phyloP scores from a whole-genome alignment of 768 basidiomycete species.

The Lactarius psammicola region DNA sequence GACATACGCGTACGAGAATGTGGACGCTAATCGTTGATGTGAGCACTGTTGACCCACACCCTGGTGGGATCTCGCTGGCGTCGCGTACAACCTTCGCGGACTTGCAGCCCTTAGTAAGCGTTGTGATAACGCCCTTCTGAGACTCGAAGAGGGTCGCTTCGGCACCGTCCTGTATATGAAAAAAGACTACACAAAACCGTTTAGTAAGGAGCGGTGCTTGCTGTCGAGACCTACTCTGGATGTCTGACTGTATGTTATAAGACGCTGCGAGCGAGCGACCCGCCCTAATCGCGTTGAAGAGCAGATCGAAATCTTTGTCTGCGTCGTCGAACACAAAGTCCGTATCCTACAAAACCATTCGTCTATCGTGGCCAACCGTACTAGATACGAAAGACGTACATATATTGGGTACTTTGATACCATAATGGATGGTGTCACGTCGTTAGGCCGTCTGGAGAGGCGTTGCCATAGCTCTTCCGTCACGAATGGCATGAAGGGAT shows the following conservation, averaged over 20 bases:
- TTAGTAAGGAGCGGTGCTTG: not conserved
- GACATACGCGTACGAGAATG: conserved; percentile 78
- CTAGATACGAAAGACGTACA: conserved; percentile 49
- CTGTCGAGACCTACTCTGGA: conserved; percentile 57
- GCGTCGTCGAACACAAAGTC: conserved; percentile 66
- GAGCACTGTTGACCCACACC: conserved; percentile 84
- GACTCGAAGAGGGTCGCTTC: conserved; percentile 68
- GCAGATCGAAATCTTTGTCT: conserved; percentile 76
- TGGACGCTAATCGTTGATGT: conserved; percentile 73
- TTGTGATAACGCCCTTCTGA: conserved; percentile 71
- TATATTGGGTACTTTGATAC: conserved; percentile 75
- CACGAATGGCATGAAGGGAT: conserved; percentile 99
- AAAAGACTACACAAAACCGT: conserved; percentile 59
- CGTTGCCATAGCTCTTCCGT: conserved; percentile 99
- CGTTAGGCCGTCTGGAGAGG: conserved; percentile 79
- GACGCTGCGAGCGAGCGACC: conserved; percentile 85
- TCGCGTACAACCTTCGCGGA: conserved; percentile 65
- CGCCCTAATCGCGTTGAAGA: conserved; percentile 74
- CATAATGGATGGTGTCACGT: conserved; percentile 86
- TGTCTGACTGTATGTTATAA: conserved; percentile 83
- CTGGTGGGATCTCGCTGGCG: conserved; percentile 70
- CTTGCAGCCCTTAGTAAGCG: conserved; percentile 88
- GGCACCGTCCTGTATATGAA: conserved; percentile 62
- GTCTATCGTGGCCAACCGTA: not conserved
- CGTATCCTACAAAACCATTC: conserved; percentile 46